phyloP scores from a whole-genome alignment of 1,284 basidiomycete species.

The Fistulina hepatica region DNA sequence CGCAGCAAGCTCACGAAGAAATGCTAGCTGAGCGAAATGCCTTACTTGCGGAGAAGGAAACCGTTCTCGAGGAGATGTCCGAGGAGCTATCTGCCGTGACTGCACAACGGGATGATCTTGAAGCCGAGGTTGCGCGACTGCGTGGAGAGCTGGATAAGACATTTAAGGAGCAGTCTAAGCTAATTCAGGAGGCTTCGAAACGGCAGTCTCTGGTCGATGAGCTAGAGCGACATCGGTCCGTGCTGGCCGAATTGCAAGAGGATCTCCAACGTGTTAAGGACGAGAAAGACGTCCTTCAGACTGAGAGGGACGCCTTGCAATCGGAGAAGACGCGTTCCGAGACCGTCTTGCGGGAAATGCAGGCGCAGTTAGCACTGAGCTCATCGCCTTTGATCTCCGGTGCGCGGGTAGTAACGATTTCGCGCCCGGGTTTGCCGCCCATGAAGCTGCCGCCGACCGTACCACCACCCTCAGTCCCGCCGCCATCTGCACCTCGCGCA shows the following conservation, averaged over 20 bases:
- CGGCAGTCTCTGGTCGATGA: slow-evolving; percentile 62
- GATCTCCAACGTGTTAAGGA: slow-evolving; percentile 67
- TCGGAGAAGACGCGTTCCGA: slow-evolving; percentile 66
- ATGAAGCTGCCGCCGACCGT: slow-evolving; percentile 80
- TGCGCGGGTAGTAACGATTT: slow-evolving; percentile 40
- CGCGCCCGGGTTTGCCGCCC: slow-evolving; percentile 46
- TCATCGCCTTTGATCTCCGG: slow-evolving; percentile 38
- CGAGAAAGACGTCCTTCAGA: slow-evolving; percentile 66
- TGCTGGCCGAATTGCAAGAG: slow-evolving; percentile 64
- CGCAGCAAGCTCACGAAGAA: slow-evolving; percentile 30
- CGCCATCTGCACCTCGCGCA: slow-evolving; percentile 65
- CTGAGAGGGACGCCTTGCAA: slow-evolving; percentile 66
- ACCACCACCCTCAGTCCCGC: slow-evolving; percentile 80
- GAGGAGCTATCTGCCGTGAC: slow-evolving; percentile 7
- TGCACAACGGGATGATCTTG: slow-evolving; percentile 34
- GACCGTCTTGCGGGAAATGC: slow-evolving; percentile 56
- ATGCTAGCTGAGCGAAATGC: slow-evolving; percentile 40
- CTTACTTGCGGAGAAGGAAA: slow-evolving; percentile 23
- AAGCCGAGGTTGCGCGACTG: slow-evolving; percentile 42
- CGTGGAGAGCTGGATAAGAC: slow-evolving; percentile 50
- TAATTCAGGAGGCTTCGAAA: slow-evolving; percentile 63
- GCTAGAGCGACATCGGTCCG: slow-evolving; percentile 64
- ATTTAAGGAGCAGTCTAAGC: slow-evolving; percentile 44
- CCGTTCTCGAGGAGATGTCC: slow-evolving; percentile 6
- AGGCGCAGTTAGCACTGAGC: slow-evolving; percentile 57